Conservation (phyloP, 2,329 filamentous ascomycete species). For the Coccinonectria pachysandricola region DNA sequence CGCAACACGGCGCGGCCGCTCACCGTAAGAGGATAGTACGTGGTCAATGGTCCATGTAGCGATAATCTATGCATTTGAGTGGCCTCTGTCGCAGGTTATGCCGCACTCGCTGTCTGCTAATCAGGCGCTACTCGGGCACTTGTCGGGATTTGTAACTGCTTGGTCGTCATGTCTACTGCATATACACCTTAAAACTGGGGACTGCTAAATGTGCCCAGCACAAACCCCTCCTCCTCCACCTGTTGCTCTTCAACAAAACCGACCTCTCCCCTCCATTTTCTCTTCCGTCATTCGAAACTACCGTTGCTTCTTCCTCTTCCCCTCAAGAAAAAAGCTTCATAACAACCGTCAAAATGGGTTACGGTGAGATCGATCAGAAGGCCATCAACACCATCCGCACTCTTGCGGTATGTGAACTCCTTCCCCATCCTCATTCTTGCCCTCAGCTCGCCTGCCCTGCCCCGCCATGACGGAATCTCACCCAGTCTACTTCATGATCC, state of each 20-base stretch:
- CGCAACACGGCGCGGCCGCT: no score
- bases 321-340: slow-evolving; percentile 13
- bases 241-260: no score
- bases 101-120: no score
- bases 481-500: slow-evolving; percentile 11
- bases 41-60: no score
- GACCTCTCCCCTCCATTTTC: slow-evolving; percentile 16
- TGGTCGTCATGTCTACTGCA: no score
- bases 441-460: slow-evolving; percentile 24
- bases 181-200: slow-evolving; percentile 22
- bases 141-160: no score
- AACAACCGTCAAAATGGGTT: slow-evolving; percentile 62
- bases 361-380: slow-evolving; percentile 76
- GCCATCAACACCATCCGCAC: slow-evolving; percentile 97
- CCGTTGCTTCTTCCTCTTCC: slow-evolving; percentile 13
- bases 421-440: slow-evolving; percentile 19
- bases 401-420: slow-evolving; percentile 64
- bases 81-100: no score
- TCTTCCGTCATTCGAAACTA: slow-evolving; percentile 17
- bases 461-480: slow-evolving; percentile 24
- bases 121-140: no score
- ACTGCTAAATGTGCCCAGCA: slow-evolving; percentile 21
- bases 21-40: no score
- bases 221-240: slow-evolving; percentile 23
- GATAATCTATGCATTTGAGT: no score